A percentile compares a stretch with the other conserved stretches of the same genome.
phyloP scores from a whole-genome alignment of 768 basidiomycete genomes.

The Boletus reticuloceps region DNA sequence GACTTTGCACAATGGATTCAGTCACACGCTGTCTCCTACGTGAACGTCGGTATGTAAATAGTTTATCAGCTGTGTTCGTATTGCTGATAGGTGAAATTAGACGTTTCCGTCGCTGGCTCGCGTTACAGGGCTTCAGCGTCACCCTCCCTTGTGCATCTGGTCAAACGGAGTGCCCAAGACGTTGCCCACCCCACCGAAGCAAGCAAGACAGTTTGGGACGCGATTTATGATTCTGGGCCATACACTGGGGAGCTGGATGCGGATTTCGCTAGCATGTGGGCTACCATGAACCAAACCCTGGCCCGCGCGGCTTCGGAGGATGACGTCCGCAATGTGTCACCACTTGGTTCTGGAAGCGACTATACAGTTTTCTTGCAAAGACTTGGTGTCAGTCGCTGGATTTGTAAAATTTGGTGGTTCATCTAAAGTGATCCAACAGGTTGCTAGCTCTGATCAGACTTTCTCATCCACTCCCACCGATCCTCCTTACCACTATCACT shows the following conservation, averaged over 20 bases:
- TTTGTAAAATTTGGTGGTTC: background rate
- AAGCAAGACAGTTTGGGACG: slow-evolving; percentile 57
- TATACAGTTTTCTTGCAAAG: slow-evolving; percentile 89
- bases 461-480: slow-evolving; percentile 40
- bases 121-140: slow-evolving; percentile 50
- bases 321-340: slow-evolving; percentile 42
- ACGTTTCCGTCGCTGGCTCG: slow-evolving; percentile 55
- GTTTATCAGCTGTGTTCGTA: background rate
- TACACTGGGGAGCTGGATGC: slow-evolving; percentile 41
- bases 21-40: slow-evolving; percentile 77
- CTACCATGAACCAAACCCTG: slow-evolving; percentile 30
- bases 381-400: slow-evolving; percentile 47
- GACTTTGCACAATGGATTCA: slow-evolving; percentile 84
- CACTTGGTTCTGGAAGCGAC: slow-evolving; percentile 84
- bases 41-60: slow-evolving; percentile 62
- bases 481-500: slow-evolving; percentile 71
- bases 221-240: slow-evolving; percentile 52
- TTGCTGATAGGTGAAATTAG: slow-evolving; percentile 28
- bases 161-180: slow-evolving; percentile 50
- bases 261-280: slow-evolving; percentile 42
- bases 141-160: slow-evolving; percentile 63
- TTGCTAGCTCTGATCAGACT: slow-evolving; percentile 33
- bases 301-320: slow-evolving; percentile 19
- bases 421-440: slow-evolving; percentile 14
- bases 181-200: slow-evolving; percentile 55